Evolutionary conservation across 805 yeast genomes (phyloP).

Genomic region (Wickerhamiella parazyma): DNA sequence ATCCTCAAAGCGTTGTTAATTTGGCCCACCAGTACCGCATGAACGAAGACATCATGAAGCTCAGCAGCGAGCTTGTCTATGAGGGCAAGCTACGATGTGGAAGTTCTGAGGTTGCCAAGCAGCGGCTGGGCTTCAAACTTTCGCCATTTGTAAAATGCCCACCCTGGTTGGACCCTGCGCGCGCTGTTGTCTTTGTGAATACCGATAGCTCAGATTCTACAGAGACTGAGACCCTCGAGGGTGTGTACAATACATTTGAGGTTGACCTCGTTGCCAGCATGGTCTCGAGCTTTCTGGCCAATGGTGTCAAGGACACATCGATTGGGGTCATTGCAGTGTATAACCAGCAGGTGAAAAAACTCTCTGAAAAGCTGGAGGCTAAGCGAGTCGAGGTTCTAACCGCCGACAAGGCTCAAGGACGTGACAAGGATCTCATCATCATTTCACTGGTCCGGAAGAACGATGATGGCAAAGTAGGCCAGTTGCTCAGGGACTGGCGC

Average conservation of each 20-base stretch:
- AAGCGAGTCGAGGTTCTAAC: constrained; percentile 61
- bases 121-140: constrained; percentile 33
- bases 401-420: constrained; percentile 91
- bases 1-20: constrained; percentile 65
- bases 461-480: constrained; percentile 51
- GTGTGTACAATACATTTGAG: constrained; percentile 61
- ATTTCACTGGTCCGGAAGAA: constrained; percentile 84
- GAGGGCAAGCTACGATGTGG: constrained; percentile 70
- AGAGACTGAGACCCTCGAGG: constrained; percentile 40
- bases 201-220: constrained; percentile 49
- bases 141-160: background rate
- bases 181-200: constrained; percentile 60
- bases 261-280: constrained; percentile 50
- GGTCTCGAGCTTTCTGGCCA: constrained; percentile 28
- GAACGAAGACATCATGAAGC: constrained; percentile 76
- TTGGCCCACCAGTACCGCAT: constrained; percentile 79
- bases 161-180: constrained; percentile 36
- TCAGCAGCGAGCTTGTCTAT: constrained; percentile 71
- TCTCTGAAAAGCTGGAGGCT: constrained; percentile 24
- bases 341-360: constrained; percentile 57
- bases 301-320: constrained; percentile 37
- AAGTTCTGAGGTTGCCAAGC: constrained; percentile 46
- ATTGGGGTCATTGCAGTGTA: constrained; percentile 88
- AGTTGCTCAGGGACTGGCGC: constrained; percentile 74
- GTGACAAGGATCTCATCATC: constrained; percentile 84